Evolutionary conservation across 2,329 filamentous ascomycete genomes (phyloP), one percentile per base, ranked within the genome.

Genomic region (Hypoxylon sp.): DNA sequence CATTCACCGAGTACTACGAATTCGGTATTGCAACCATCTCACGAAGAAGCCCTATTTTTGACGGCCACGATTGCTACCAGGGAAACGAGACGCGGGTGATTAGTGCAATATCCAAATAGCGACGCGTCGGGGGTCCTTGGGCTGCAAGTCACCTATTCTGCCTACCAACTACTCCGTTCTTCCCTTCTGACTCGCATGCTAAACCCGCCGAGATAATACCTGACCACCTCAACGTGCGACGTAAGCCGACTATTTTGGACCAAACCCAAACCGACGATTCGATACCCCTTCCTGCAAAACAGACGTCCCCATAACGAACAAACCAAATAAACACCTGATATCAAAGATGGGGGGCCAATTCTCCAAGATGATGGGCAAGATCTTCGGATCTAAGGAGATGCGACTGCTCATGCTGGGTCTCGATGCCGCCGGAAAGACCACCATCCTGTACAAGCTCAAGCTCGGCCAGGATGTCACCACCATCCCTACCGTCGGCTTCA

Each of bases 301-400:
- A 20, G n/a, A 41, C 17, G 24, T n/a, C n/a, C 15, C n/a, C 5
- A 3, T 4, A 39, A 17, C 34, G 34, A 39, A 39, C 46, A 34
- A 51, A 46, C 48, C 15, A n/a, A 62, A 69, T 71, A 32, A 32
- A 32, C 8, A 32, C 30, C 11, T 32, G 24, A 26, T 32, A 32
- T 65, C 80, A 90, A 90, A 78, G 72, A 98, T 98, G 94, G 94
- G 94, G 82, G 91, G 91, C 76, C 91, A 92, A 81, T 86, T 97
- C 79, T 97, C 93, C 74, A 97, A 97, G 84, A 90, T 97, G 83
- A 94, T 97, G 90, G 92, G 92, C 81, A 97, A 96, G 89, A 92
- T 98, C 85, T 98, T 97, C 85, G 94, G 94, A 81, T 97, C 94
- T 72, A 97, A 97, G 86, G 94, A 98, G 84, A 97, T 98, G 93